Evolutionary conservation across 495 filamentous ascomycete species (phyloP), one percentile per base, ranked within the genome.

Genomic region (Lepraria neglecta): DNA sequence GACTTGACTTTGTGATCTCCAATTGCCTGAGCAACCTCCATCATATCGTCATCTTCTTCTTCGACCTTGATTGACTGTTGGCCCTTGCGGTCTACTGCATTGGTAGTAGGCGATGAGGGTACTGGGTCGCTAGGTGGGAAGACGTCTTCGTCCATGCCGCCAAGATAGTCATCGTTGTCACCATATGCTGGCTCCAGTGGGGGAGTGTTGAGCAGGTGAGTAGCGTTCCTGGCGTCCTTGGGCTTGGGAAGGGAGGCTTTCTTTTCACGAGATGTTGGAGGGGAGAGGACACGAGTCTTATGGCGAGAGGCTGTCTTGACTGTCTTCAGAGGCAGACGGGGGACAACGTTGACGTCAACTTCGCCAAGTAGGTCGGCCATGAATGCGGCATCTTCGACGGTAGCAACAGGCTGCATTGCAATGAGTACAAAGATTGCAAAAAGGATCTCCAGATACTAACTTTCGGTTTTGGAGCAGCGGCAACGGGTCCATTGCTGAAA

Each of bases 381-480:
- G 70, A 96, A 97, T 60, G 84, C 86, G 62, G 88, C 86, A 66
- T 97, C 91, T 56, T 92, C 91, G 65, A 88, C 87, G 6, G 90
- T 96, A 48, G 77, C 78, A 27, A 75, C 69, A 11, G 71, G 73
- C 76, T 82, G 56, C 38, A 53, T 17, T 27, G 65, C 6, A 40
- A 31, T 58, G 4, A 61, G 62, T 55, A 31, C 35, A 52, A 58
- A 62, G 30, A 68, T 54, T 40, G 54, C 40, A 58, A 43, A 6
- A 64, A 55, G 46, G n/a, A 6, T 47, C 4, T 21, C 33, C 19
- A 33, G 40, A 3, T 40, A 69, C 73, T 65, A 72, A 90, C 90
- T 80, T 95, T 98, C 2, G 87, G 80, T 70, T 94, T 96, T 27
- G 84, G 79, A 50, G 85, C 85, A 21, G 83, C 71, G 55, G 82